phyloP scores from a whole-genome alignment of 768 basidiomycete species.

The Pholiota conissans region DNA sequence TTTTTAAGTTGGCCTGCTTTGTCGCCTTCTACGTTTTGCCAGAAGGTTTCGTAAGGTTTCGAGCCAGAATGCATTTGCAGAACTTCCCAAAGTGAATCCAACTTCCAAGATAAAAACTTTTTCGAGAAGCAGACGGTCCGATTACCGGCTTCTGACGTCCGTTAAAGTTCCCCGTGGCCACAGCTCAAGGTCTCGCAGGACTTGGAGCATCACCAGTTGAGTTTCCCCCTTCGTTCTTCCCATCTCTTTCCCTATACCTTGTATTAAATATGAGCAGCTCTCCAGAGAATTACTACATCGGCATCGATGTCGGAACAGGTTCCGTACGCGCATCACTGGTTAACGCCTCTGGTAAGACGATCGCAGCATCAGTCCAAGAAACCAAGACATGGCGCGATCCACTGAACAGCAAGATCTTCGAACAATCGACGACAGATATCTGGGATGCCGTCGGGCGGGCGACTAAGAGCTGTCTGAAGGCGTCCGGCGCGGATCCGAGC shows the following conservation, averaged over 20 bases:
- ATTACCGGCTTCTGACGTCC: neutral
- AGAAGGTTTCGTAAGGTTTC: too few species aligned
- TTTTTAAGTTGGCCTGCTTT: too few species aligned
- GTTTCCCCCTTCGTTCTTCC: neutral
- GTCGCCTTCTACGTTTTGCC: too few species aligned
- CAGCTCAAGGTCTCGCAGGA: neutral
- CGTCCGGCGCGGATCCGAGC: slow-evolving; percentile 52
- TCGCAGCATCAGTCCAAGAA: slow-evolving; percentile 77
- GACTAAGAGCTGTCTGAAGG: slow-evolving; percentile 61
- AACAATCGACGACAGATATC: slow-evolving; percentile 91
- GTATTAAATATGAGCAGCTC: neutral
- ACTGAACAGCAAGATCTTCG: slow-evolving; percentile 89
- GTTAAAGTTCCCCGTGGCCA: neutral
- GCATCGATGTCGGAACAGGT: slow-evolving; percentile 89
- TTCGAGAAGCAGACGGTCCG: too few species aligned
- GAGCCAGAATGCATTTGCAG: too few species aligned
- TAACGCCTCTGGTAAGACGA: slow-evolving; percentile 61
- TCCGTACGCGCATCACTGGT: slow-evolving; percentile 89
- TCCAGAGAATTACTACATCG: slow-evolving; percentile 57
- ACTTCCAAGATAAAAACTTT: too few species aligned
- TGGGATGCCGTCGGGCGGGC: slow-evolving; percentile 70
- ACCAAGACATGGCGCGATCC: slow-evolving; percentile 88
- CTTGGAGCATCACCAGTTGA: neutral
- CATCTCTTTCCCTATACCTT: neutral
- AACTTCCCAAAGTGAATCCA: too few species aligned